Evolutionary conservation across 1,139 yeast species (phyloP), one percentile per base, ranked within the genome.

Genomic region (Candida sp.): DNA sequence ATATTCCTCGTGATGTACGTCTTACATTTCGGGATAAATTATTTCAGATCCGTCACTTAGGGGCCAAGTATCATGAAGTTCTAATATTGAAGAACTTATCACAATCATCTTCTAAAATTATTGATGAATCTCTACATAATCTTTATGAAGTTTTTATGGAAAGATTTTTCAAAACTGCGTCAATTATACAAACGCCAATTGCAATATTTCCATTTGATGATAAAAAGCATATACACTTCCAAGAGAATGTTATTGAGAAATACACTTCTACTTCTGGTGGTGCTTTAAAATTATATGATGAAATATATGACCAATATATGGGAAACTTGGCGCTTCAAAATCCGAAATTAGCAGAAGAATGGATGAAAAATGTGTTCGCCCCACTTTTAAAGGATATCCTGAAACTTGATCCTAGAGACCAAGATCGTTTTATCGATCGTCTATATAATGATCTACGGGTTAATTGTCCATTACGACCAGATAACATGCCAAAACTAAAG

Each of bases 221-320:
- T 41, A 44, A 35, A 11, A 33, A 22, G 12, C 22, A 35, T n/a
- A 39, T 35, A 21, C 19, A 25, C 2, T 22, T 19, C 4, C 58
- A 49, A 41, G 38, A 39, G 4, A 38, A 19, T 33, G 21, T 53
- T 23, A 34, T 48, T 34, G 23, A 43, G 36, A 21, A 39, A 8
- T 43, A 44, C 23, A 42, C 45, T 21, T 37, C 39, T 12, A 60
- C 59, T 37, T 49, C 50, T 35, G 57, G 47, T 43, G 46, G 39
- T 38, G 41, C 42, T 12, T 39, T 60, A 25, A 43, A 55, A 12
- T 53, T 50, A 35, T 47, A 51, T 34, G 43, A 49, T 35, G 58
- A 54, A 36, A 39, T 51, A 19, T 62, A 61, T 44, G 49, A 52
- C 39, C 67, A 62, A 44, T 59, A 54, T 39, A 39, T 61, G 29